phyloP scores from a whole-genome alignment of 805 yeast species.

The Candida lessepsii region DNA sequence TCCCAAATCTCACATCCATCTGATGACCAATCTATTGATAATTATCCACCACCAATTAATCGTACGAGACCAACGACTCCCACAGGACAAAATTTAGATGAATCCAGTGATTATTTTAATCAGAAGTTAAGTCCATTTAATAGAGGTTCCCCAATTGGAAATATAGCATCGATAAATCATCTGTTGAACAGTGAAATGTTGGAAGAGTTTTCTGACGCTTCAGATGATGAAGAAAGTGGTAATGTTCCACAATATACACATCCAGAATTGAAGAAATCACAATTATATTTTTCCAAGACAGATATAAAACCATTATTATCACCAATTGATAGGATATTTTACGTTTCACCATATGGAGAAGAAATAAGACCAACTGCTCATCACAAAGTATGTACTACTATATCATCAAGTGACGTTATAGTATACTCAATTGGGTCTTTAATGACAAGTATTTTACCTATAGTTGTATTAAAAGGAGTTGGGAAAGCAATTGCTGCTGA shows the following conservation, averaged over 20 bases:
- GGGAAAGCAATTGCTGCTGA: slow-evolving; percentile 55
- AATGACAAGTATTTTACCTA: slow-evolving; percentile 84
- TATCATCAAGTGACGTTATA: slow-evolving; percentile 52
- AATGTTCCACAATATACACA: slow-evolving; percentile 71
- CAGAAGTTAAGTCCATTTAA: background rate
- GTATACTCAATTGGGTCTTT: slow-evolving; percentile 84
- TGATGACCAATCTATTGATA: slow-evolving; percentile 18
- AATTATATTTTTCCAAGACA: slow-evolving; percentile 66
- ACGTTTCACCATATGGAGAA: slow-evolving; percentile 84
- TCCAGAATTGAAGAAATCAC: slow-evolving; percentile 74
- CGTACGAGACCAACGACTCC: slow-evolving; percentile 26
- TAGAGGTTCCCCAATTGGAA: slow-evolving; percentile 7
- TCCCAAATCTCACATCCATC: slow-evolving; percentile 90
- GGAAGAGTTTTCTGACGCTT: slow-evolving; percentile 19
- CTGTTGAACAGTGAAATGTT: slow-evolving; percentile 1
- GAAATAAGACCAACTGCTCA: slow-evolving; percentile 79
- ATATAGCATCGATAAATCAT: slow-evolving; percentile 11
- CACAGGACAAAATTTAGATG: background rate
- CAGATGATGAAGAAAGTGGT: slow-evolving; percentile 49
- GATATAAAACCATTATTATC: slow-evolving; percentile 62
- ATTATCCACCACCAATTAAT: slow-evolving; percentile 27
- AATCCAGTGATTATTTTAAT: slow-evolving; percentile 8
- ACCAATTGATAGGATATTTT: slow-evolving; percentile 70
- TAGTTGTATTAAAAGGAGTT: slow-evolving; percentile 68
- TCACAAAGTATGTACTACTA: slow-evolving; percentile 51